Evolutionary conservation across 805 yeast genomes (phyloP).

Genomic region (Wickerhamiella bombiphila): DNA sequence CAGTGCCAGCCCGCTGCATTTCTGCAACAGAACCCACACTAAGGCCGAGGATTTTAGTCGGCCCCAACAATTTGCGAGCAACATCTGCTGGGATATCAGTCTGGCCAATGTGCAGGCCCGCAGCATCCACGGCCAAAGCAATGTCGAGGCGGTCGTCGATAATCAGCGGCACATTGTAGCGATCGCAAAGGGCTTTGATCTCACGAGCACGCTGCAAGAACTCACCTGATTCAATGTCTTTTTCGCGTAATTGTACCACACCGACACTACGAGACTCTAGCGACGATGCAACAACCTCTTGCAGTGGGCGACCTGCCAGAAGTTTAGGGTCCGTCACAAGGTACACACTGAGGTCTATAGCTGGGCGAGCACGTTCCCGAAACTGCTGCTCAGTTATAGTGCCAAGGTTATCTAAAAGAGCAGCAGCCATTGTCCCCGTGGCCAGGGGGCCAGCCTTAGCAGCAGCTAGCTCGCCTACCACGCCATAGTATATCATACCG

Average conservation of each 20-base stretch:
- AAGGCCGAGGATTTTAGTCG: constrained; percentile 64
- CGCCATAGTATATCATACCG: constrained; percentile 13
- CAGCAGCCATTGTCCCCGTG: constrained; percentile 15
- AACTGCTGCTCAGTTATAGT: constrained; percentile 10
- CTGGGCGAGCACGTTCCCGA: constrained; percentile 8
- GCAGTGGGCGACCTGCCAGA: constrained; percentile 7
- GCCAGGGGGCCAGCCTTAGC: constrained; percentile 7
- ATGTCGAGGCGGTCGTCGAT: constrained; percentile 82
- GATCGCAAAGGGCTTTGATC: constrained; percentile 47
- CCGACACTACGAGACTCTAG: constrained; percentile 59
- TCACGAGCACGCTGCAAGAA: constrained; percentile 48
- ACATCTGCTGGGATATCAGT: constrained; percentile 55
- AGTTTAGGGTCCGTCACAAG: constrained; percentile 15
- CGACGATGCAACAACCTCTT: constrained; percentile 28
- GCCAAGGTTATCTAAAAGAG: constrained; percentile 12
- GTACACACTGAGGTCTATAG: constrained; percentile 13
- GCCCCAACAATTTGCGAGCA: constrained; percentile 55
- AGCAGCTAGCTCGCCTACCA: constrained; percentile 17
- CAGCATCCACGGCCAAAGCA: constrained; percentile 79
- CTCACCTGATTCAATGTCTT: constrained; percentile 48
- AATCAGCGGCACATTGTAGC: constrained; percentile 53
- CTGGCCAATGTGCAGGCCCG: constrained; percentile 88
- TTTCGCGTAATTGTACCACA: constrained; percentile 72
- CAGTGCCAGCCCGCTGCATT: constrained; percentile 22
- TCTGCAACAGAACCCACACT: constrained; percentile 52